phyloP scores from a whole-genome alignment of 257 asterid genomes.

The Perilla frutescens region DNA sequence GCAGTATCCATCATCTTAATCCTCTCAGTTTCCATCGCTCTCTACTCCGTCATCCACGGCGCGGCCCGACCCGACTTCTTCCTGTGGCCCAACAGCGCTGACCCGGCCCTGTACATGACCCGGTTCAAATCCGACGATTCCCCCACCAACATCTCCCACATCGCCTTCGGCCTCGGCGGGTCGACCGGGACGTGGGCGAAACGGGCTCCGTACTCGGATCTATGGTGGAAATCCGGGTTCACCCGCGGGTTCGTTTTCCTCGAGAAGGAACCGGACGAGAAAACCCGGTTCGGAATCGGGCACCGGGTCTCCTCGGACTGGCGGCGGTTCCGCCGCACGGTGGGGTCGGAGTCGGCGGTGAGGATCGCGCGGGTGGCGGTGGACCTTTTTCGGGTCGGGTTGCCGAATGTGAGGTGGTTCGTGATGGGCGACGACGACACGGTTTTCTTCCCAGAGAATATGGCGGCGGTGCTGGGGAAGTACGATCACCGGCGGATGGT shows the following conservation, averaged over 20 bases:
- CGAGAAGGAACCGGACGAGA: conserved; percentile 50
- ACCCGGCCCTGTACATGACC: conserved; percentile 35
- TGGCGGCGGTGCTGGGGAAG: conserved; percentile 66
- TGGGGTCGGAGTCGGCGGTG: conserved; percentile 68
- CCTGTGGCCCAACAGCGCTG: conserved; percentile 44
- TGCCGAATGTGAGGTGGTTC: conserved; percentile 81
- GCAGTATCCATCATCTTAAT: conserved; percentile 39
- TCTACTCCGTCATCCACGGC: conserved; percentile 46
- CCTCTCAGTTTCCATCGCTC: conserved; percentile 45
- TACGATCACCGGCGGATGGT: conserved; percentile 80
- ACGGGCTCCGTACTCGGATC: conserved; percentile 64
- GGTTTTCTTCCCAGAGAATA: conserved; percentile 75
- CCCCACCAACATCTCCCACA: conserved; percentile 76
- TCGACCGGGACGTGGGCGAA: conserved; percentile 67
- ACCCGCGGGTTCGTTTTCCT: conserved; percentile 83
- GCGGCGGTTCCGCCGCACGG: conserved; percentile 52
- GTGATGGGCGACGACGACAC: conserved; percentile 99
- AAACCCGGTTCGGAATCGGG: conserved; percentile 44
- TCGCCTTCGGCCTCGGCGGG: conserved; percentile 84
- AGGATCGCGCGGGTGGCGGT: conserved; percentile 74
- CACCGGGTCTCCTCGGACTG: conserved; percentile 75
- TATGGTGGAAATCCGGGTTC: conserved; percentile 75
- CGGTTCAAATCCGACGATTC: conserved; percentile 37
- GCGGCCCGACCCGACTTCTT: conserved; percentile 48
- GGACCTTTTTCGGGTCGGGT: conserved; percentile 66